Base-by-base conservation (phyloP, 495 filamentous ascomycete species). In the Aspergillus sparsus region DNA sequence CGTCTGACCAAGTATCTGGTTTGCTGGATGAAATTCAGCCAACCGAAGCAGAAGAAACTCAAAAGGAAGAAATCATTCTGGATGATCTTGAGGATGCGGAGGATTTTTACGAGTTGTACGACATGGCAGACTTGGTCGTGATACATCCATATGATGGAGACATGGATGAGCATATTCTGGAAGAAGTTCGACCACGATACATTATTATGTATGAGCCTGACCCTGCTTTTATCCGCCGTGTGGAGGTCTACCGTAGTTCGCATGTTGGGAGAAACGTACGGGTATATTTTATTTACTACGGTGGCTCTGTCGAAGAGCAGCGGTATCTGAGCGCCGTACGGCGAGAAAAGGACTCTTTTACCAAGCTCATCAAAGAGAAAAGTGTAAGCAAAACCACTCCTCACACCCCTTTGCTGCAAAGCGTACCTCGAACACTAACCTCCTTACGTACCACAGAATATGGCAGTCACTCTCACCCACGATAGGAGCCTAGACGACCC, bases 181-280 rank as follows among this genome's bases (percentile, higher is more conserved):
- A 98, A 69, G 94, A 98, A 74, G 79, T 92, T 57, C 91, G 89
- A 55, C 94, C 94, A 1, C 86, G 89, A 41, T 98, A 96, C 73
- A 91, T 98, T 47, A 89, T 98, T 68, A 98, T 98, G 94, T 98
- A 97, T 72, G 93, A 97, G 69, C 92, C 95, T 15, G 93, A 97
- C 65, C 83, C 92, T n/a, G 85, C 92, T 5, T 98, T 98, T 71
- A 96, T 97, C 64, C 86, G 95, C 37, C 80, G 95, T 31, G 88
- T 98, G 8, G 94, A 98, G 66, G 93, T 97, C 6, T 98, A 98
- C 72, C 87, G 95, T 39, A 95, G 91, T 58, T 97, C 91, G 10
- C 94, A 98, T 70, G 87, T 85, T 36, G 89, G 95, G 66, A 80
- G 92, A 34, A 93, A 92, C 67, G 88, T 98, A 36, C 82, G 88